Percentiles rank a stretch among this genome's conserved stretches.
Conservation (phyloP, 352 stramenopile species). For the Globisporangium barbulae region DNA sequence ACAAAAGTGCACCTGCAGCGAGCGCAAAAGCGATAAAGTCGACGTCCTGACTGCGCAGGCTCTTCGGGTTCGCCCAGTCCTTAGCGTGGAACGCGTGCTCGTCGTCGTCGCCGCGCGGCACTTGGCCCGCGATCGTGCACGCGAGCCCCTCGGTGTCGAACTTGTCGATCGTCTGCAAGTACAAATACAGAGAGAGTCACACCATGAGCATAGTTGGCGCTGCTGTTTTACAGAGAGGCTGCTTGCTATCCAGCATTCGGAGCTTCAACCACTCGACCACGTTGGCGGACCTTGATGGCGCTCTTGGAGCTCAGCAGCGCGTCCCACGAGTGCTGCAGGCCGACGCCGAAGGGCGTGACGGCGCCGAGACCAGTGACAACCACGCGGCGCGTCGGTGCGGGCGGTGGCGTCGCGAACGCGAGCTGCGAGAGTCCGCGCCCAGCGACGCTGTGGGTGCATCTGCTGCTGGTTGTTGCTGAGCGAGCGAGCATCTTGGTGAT, state of each 20-base stretch:
- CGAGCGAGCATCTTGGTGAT: slow-evolving; percentile 8
- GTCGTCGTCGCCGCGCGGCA: slow-evolving; percentile 56
- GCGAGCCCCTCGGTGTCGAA: slow-evolving; percentile 58
- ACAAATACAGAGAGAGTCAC: not conserved
- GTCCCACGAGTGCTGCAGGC: slow-evolving; percentile 80
- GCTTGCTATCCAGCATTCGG: not conserved
- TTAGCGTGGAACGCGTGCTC: slow-evolving; percentile 55
- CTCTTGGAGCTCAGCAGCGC: slow-evolving; percentile 73
- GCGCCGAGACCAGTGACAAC: slow-evolving; percentile 91
- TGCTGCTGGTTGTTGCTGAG: not conserved
- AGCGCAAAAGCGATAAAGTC: slow-evolving; percentile 87
- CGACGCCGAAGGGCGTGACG: slow-evolving; percentile 89
- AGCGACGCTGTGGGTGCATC: too few species aligned
- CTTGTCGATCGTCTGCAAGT: slow-evolving; percentile 39
- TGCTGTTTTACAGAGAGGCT: not conserved
- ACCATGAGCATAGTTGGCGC: not conserved
- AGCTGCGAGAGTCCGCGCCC: slow-evolving; percentile 56
- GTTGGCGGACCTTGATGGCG: slow-evolving; percentile 53
- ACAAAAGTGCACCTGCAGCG: slow-evolving; percentile 51
- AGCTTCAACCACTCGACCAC: not conserved
- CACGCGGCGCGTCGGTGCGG: slow-evolving; percentile 69
- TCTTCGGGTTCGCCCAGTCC: slow-evolving; percentile 71
- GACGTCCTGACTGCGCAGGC: slow-evolving; percentile 67
- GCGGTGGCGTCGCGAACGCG: slow-evolving; percentile 55
- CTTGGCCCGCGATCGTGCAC: slow-evolving; percentile 68